Conservation (phyloP, 805 yeast species). For the Candida parachauliodes region DNA sequence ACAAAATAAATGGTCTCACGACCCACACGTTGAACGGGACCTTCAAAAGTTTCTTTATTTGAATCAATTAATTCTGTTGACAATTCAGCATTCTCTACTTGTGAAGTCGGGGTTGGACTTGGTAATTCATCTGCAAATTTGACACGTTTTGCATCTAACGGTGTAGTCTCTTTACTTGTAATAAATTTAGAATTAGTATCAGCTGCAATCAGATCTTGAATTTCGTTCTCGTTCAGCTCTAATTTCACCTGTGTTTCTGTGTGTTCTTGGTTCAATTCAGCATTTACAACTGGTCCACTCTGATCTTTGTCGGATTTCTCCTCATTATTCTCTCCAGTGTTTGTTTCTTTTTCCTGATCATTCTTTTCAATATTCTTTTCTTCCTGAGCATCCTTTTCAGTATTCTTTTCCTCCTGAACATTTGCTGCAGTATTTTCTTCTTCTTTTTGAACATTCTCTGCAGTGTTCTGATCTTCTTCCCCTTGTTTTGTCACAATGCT, state of each 20-base stretch:
- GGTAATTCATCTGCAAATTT: conserved; percentile 20
- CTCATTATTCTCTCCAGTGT: conserved; percentile 1
- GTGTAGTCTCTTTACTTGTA: background rate
- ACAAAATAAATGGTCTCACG: conserved; percentile 53
- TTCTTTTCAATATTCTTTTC: background rate
- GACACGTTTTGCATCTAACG: conserved; percentile 14
- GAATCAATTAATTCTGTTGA: background rate
- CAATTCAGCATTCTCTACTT: conserved; percentile 1
- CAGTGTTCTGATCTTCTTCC: background rate
- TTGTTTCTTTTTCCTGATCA: background rate
- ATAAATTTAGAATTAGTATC: background rate
- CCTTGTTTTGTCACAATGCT: background rate
- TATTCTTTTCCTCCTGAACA: too few relatives aligned
- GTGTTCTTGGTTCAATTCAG: too few relatives aligned
- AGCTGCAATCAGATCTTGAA: background rate
- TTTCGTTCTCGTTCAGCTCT: background rate
- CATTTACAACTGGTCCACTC: background rate
- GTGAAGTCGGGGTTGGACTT: conserved; percentile 4
- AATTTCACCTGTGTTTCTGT: conserved; percentile 3
- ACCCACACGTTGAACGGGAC: conserved; percentile 64
- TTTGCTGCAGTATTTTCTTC: background rate
- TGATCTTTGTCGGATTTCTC: background rate
- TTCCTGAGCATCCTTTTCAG: background rate
- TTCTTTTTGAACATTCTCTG: background rate
- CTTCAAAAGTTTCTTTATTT: conserved; percentile 45